Evolutionary conservation across 805 yeast species (phyloP), one percentile per base, ranked within the genome.

Genomic region (Alloascoidea africana): DNA sequence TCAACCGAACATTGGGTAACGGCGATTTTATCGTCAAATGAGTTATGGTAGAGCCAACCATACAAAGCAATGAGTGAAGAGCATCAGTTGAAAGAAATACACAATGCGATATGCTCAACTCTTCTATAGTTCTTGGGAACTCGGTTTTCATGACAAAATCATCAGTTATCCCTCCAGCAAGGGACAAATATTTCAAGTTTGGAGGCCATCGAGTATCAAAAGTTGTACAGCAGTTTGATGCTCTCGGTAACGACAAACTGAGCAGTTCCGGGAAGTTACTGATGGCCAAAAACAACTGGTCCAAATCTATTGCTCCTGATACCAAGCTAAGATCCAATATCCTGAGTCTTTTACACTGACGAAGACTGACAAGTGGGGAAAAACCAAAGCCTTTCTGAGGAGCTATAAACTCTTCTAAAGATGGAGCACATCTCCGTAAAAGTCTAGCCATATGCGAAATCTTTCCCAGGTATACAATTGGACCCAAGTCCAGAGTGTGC

Each of bases 371-470:
- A 45, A 89, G 59, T 1, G 97, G 96, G 2, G 94, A 81, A 36
- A 76, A 68, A 0, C 98, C 98, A 61, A 91, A 89, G 58, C 93
- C 80, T 19, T 96, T 78, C 52, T 91, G 97, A 2, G 97, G 95
- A 0, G 97, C 96, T 4, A 81, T 69, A 48, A 91, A 86, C 6
- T 65, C 60, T 44, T 74, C 70, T 36, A 91, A 59, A 32, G 65
- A 68, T 14, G 65, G 54, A 5, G 86, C 70, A 39, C 95, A 82
- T 33, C 95, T 65, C 48, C 94, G 71, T 39, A 91, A 60, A 4
- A 91, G 53, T 45, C 82, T 78, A 0, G 96, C 84, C 8, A 89
- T 85, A 3, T 16, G n/a, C 2, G 96, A 89, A 56, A 86, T 91
- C 53, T 83, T 86, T 6, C 97, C 97, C 27, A 84, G 68, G 55